Evolutionary conservation across 257 asterid species (phyloP), one percentile per base, ranked within the genome.

Genomic region (Plantago ovata): DNA sequence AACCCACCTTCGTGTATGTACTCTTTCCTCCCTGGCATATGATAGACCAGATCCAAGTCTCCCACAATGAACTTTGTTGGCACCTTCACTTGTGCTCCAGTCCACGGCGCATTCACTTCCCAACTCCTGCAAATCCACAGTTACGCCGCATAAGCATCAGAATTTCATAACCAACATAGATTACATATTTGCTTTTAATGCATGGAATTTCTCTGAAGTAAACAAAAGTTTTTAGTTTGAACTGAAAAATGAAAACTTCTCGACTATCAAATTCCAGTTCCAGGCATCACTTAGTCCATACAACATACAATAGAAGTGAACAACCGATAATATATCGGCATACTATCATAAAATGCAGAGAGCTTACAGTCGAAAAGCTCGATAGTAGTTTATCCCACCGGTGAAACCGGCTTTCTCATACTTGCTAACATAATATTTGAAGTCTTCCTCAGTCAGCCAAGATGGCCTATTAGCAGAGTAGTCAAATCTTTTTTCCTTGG

Each of bases 351-450:
- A 19, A 45, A 7, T 40, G 24, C 4, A 28, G 49, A n/a, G 20
- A 58, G 5, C 14, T 78, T 62, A 84, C 95, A 70, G 13, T 41
- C 59, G 58, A 24, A 78, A 13, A 1, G 92, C 85, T 5, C 95
- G 89, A 58, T 89, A 89, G 70, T 81, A 86, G 68, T 89, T 89
- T 33, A 89, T 50, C 53, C 79, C 92, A 39, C 97, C 97, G 0
- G 86, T 83, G 82, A 86, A 89, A 49, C 97, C 95, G 12, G 81
- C 81, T 54, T 65, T 57, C 60, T 73, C 77, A 61, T 79, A 86
- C 55, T 66, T 80, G 62, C 33, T 59, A 38, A 61, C 77, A 24
- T 81, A 89, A 56, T 89, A 89, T 52, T 79, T 75, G 2, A 89
- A 74, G 44, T 89, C 89, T 14, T 81, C 72, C 43, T 81, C 87